These are phyloP conservation scores for Pseudogymnoascus sp. DNA, from an alignment of 2,329 filamentous ascomycete species.

Conservation along the genomic window DNA sequence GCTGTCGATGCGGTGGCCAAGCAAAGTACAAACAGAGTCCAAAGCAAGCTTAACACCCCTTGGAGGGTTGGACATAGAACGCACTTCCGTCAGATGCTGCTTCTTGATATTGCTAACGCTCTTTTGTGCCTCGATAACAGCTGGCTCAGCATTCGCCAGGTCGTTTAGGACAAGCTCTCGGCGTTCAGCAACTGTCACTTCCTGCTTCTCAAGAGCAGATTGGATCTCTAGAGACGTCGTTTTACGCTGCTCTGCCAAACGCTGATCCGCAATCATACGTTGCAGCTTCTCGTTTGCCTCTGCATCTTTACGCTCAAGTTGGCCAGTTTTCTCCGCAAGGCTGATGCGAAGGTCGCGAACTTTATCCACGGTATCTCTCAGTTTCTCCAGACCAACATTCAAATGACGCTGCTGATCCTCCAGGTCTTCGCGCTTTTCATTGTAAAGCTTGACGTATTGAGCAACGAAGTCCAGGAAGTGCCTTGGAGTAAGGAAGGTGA, in stretches of 20 bases:
- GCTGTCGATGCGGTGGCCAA: conserved; percentile 80
- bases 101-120: conserved; percentile 98
- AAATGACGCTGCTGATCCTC: conserved; percentile 98
- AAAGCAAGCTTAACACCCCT: conserved; percentile 83
- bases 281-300: conserved; percentile 97
- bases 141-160: conserved; percentile 83
- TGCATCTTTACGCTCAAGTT: conserved; percentile 85
- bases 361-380: conserved; percentile 94
- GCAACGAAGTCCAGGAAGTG: conserved; percentile 98
- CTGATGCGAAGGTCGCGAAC: conserved; percentile 85
- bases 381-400: conserved; percentile 95
- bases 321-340: conserved; percentile 86
- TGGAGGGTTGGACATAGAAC: conserved; percentile 92
- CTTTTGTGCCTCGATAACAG: conserved; percentile 84
- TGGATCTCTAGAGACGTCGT: conserved; percentile 83
- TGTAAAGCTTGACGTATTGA: conserved; percentile 95
- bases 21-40: conserved; percentile 90
- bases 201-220: conserved; percentile 76
- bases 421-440: conserved; percentile 94
- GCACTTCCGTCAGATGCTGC: conserved; percentile 92
- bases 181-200: conserved; percentile 74
- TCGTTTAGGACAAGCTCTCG: conserved; percentile 80
- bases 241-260: conserved; percentile 87
- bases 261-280: conserved; percentile 93
- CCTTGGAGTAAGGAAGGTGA: conserved; percentile 87